These are phyloP conservation scores for Hamigera avellanea DNA, from an alignment of 495 filamentous ascomycete genomes.

Conservation along the genomic window DNA sequence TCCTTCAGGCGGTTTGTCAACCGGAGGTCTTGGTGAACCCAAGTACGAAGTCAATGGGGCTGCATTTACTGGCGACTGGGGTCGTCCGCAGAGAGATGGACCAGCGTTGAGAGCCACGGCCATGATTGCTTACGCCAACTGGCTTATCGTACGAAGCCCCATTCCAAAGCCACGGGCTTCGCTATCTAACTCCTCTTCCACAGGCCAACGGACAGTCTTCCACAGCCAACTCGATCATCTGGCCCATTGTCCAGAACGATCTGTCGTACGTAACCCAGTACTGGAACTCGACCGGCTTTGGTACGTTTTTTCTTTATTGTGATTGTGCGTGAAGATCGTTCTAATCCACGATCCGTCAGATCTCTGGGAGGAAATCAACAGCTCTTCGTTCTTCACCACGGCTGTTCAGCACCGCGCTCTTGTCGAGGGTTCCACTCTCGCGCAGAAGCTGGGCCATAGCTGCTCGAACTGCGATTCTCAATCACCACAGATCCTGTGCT, in stretches of 20 bases:
- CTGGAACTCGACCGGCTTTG: constrained; percentile 41
- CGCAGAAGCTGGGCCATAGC: constrained; percentile 25
- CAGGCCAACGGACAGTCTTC: constrained; percentile 27
- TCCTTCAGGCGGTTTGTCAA: constrained; percentile 40
- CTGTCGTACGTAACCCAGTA: constrained; percentile 56
- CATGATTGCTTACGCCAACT: constrained; percentile 23
- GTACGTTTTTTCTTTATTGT: constrained; percentile 22
- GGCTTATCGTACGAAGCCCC: constrained; percentile 13
- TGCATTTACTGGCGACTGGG: constrained; percentile 46
- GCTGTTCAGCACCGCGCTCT: constrained; percentile 45
- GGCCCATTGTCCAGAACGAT: constrained; percentile 46
- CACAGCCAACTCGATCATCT: constrained; percentile 25
- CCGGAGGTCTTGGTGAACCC: constrained; percentile 48
- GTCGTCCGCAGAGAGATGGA: constrained; percentile 51
- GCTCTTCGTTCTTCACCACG: constrained; percentile 49
- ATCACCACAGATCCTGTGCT: constrained; percentile 50
- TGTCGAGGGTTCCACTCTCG: constrained; percentile 48
- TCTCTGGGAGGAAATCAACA: constrained; percentile 59
- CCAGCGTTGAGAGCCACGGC: constrained; percentile 32
- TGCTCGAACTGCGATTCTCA: constrained; percentile 38
- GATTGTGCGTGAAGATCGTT: too few species aligned
- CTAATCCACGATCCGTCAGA: constrained; percentile 19
- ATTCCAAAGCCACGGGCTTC: too few species aligned
- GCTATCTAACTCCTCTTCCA: neutral
- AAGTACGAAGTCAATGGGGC: constrained; percentile 45